phyloP scores from a whole-genome alignment of 108 stramenopile genomes.

The Skeletonema costatum region DNA sequence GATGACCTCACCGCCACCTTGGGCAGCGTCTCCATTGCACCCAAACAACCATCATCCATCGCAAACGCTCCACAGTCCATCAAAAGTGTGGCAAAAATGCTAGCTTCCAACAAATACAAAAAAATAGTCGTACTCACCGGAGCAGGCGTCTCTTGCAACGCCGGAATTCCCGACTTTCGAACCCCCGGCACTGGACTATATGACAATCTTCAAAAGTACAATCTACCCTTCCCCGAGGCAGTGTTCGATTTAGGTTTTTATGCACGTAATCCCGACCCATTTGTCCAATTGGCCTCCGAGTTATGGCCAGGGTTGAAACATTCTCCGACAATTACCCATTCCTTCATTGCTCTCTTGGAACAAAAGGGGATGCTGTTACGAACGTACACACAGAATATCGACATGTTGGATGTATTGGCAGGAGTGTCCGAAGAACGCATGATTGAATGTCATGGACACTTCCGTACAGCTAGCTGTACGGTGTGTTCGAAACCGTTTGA shows the following conservation, averaged over 20 bases:
- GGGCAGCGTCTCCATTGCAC: constrained; percentile 11
- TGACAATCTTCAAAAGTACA: constrained; percentile 88
- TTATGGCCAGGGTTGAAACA: constrained; percentile 86
- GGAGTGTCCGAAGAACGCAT: constrained; percentile 80
- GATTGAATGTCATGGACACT: constrained; percentile 94
- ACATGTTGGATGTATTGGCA: constrained; percentile 87
- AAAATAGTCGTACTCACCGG: constrained; percentile 54
- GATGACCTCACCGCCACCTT: constrained; percentile 23
- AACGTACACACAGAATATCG: constrained; percentile 95
- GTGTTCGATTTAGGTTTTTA: constrained; percentile 94
- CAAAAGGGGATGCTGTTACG: constrained; percentile 78
- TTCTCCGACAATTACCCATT: constrained; percentile 89
- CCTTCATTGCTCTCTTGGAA: constrained; percentile 83
- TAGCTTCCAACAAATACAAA: constrained; percentile 38
- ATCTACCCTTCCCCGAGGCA: constrained; percentile 90
- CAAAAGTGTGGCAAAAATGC: constrained; percentile 21
- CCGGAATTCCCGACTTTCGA: constrained; percentile 96
- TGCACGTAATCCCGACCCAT: constrained; percentile 69
- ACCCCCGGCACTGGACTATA: constrained; percentile 91
- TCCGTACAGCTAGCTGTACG: constrained; percentile 78
- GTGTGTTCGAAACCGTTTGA: constrained; percentile 51
- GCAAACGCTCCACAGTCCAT: constrained; percentile 17
- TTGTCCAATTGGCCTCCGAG: constrained; percentile 74
- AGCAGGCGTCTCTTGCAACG: constrained; percentile 74
- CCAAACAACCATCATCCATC: background rate